A percentile compares a stretch with the other conserved stretches of the same genome.
Evolutionary conservation across 768 basidiomycete species (phyloP).

Genomic region (Termitomyces sp.): DNA sequence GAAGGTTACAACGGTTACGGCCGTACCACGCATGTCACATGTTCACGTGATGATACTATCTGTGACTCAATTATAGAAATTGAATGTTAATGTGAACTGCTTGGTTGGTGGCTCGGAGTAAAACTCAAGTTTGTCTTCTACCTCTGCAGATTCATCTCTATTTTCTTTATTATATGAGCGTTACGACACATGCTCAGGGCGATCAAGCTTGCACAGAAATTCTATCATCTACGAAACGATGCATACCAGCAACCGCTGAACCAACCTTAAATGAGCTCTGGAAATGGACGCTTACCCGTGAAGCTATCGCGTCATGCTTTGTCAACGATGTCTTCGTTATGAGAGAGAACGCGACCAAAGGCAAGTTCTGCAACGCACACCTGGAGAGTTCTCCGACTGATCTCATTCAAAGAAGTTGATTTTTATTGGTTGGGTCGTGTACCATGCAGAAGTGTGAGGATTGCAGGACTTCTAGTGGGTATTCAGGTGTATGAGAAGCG

Average conservation of each 20-base stretch:
- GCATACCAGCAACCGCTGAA: neutral
- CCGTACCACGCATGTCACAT: no score
- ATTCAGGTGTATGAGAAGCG: slow-evolving; percentile 57
- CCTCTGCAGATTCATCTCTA: neutral
- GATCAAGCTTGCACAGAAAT: slow-evolving; percentile 9
- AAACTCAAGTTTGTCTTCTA: no score
- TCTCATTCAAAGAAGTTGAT: slow-evolving; percentile 40
- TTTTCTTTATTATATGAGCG: slow-evolving; percentile 20
- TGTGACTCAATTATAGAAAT: no score
- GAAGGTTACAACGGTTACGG: no score
- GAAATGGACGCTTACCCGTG: slow-evolving; percentile 57
- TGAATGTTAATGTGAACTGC: no score
- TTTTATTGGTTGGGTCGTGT: slow-evolving; percentile 72
- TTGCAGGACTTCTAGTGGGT: slow-evolving; percentile 67
- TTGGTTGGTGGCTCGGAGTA: no score
- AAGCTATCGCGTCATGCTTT: slow-evolving; percentile 54
- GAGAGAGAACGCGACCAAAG: slow-evolving; percentile 33
- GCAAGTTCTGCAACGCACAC: slow-evolving; percentile 16
- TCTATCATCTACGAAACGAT: slow-evolving; percentile 22
- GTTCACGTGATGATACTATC: no score
- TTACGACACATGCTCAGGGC: slow-evolving; percentile 16
- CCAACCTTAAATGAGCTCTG: slow-evolving; percentile 26
- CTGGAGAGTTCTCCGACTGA: slow-evolving; percentile 3
- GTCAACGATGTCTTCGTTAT: slow-evolving; percentile 49
- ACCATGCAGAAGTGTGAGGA: slow-evolving; percentile 61